Conservation (phyloP, 2,329 filamentous ascomycete genomes). For the Talaromyces albobiverticillius region DNA sequence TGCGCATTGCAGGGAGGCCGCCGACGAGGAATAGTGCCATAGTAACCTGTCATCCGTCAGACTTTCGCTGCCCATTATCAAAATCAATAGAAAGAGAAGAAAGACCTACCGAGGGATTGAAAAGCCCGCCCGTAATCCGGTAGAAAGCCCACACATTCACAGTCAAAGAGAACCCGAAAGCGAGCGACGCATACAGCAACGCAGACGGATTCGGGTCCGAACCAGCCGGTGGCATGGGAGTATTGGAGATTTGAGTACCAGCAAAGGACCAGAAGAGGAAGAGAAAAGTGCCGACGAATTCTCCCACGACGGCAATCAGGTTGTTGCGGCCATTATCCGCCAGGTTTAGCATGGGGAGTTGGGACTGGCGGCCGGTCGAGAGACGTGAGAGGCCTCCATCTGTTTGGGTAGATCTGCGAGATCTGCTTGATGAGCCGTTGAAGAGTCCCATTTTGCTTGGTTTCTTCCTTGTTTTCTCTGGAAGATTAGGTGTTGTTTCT, state of each 20-base stretch:
- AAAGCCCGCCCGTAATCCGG: slow-evolving; percentile 50
- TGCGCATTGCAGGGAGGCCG: slow-evolving; percentile 54
- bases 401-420: neutral
- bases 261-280: slow-evolving; percentile 51
- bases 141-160: slow-evolving; percentile 57
- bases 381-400: neutral
- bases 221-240: slow-evolving; percentile 30
- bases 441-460: slow-evolving; percentile 5
- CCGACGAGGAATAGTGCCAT: slow-evolving; percentile 60
- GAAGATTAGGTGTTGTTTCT: neutral
- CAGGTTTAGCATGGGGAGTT: slow-evolving; percentile 34
- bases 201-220: slow-evolving; percentile 32
- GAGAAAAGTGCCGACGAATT: slow-evolving; percentile 53
- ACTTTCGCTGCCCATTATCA: neutral
- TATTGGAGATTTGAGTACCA: slow-evolving; percentile 46
- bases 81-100: no score
- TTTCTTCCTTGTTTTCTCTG: neutral
- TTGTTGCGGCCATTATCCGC: slow-evolving; percentile 41
- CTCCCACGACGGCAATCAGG: slow-evolving; percentile 46
- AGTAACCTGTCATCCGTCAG: slow-evolving; percentile 43
- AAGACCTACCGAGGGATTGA: slow-evolving; percentile 49
- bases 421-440: neutral
- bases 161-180: slow-evolving; percentile 47
- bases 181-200: slow-evolving; percentile 43
- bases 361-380: slow-evolving; percentile 20